Base-by-base conservation (phyloP, 2,329 filamentous ascomycete genomes). In the Sporothrix pseudoabietina region DNA sequence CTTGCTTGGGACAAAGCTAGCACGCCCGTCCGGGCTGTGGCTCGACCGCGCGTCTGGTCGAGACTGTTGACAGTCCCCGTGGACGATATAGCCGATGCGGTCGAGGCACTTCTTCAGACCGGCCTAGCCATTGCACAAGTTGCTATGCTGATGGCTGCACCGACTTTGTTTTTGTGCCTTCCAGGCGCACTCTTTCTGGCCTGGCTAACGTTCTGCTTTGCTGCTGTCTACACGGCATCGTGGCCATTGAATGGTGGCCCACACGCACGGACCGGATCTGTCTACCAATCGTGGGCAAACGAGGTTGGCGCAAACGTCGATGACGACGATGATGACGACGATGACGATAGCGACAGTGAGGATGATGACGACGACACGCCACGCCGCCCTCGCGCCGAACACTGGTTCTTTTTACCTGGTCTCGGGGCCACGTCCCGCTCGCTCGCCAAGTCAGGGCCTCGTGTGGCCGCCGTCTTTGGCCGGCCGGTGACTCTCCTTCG, bases 401-500 rank as follows among this genome's bases (percentile, higher is more conserved):
- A 77, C 41, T 82, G 81, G 80, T 77, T 82, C 73, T 81, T 81
- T 71, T 74, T 82, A 44, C 77, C 78, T 6, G 81, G 81, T 2
- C 77, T 82, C 72, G 80, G 80, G 0, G 78, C 78, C 59, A 81
- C 79, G 80, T 78, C 80, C 8, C 78, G 76, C 6, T 77, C 78
- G 0, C 78, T 81, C 14, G 76, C 79, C 54, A 76, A 76, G 68
- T 81, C 80, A 0, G 75, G 82, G 2, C 80, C 82, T 1, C 79
- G 77, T 10, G 75, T 84, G 8, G 79, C 80, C 9, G 78, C 77
- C 22, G 79, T 82, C 4, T 83, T 84, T 74, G 78, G 78, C 59
- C 78, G 80, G 10, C 79, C 82, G 65, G 83, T 89, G 75, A 85
- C 83, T 59, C 85, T 85, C 78, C 85, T 88, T 63, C 84, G 87